Conservation (phyloP, 202 grass and related monocot species). For the Hordeum pubiflorum region DNA sequence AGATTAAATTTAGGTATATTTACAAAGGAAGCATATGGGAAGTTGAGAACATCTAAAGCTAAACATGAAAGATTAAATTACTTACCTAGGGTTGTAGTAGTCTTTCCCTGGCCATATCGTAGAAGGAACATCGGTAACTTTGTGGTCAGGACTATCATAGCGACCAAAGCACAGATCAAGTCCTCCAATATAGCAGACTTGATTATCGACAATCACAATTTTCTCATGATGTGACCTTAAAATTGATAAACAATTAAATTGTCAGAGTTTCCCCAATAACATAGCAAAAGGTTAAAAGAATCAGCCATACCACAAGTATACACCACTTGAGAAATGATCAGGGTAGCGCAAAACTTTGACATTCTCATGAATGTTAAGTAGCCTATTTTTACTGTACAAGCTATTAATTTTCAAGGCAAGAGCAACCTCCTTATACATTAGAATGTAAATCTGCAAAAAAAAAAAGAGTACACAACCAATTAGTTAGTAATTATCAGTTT, state of each 20-base stretch:
- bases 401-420: slow-evolving; percentile 95
- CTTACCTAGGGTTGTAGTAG: slow-evolving; percentile 95
- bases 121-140: slow-evolving; percentile 72
- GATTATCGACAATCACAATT: slow-evolving; percentile 91
- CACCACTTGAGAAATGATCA: slow-evolving; percentile 94
- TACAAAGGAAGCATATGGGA: background rate
- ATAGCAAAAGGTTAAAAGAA: background rate
- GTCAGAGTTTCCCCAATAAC: background rate
- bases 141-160: slow-evolving; percentile 79
- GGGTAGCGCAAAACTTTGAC: slow-evolving; percentile 92
- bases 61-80: slow-evolving; percentile 9
- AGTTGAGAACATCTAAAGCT: background rate
- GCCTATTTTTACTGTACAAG: slow-evolving; percentile 80
- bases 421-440: slow-evolving; percentile 93
- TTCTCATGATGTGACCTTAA: slow-evolving; percentile 99
- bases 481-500: background rate
- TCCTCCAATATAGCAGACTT: slow-evolving; percentile 85
- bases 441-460: slow-evolving; percentile 74
- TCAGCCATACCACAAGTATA: slow-evolving; percentile 80
- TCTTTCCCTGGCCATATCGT: slow-evolving; percentile 89
- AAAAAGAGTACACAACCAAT: background rate
- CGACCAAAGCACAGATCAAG: slow-evolving; percentile 94
- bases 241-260: slow-evolving; percentile 6
- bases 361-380: slow-evolving; percentile 94
- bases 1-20: slow-evolving; percentile 13